Conservation (phyloP, 2,329 filamentous ascomycete species). For the Trichoderma aggressivum region DNA sequence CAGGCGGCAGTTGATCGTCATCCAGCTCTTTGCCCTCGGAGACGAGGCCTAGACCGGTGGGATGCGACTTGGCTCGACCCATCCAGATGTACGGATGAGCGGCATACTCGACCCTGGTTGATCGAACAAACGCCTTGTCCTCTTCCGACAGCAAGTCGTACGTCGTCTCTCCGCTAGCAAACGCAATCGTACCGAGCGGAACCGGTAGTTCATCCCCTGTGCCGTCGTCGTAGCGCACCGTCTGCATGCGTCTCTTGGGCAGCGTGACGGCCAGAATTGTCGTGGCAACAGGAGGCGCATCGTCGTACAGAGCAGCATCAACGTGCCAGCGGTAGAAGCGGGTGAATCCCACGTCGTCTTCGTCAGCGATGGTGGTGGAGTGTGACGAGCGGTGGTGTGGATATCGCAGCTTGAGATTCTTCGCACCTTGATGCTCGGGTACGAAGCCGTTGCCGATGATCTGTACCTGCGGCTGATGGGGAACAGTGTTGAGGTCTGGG, state of each 20-base stretch:
- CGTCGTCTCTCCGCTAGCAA: background rate
- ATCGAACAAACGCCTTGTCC: background rate
- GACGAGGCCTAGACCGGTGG: background rate
- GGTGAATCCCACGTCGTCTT: background rate
- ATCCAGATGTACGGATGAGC: background rate
- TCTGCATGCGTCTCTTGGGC: background rate
- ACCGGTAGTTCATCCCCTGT: background rate
- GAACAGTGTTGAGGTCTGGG: background rate
- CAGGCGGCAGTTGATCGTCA: background rate
- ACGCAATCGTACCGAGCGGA: background rate
- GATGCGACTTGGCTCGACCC: background rate
- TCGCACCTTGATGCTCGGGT: background rate
- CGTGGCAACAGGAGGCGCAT: background rate
- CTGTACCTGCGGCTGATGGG: background rate
- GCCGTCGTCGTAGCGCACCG: background rate
- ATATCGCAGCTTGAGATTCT: background rate
- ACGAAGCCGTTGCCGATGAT: conserved; percentile 5
- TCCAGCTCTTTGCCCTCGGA: background rate
- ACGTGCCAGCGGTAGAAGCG: conserved; percentile 2
- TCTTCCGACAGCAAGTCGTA: background rate
- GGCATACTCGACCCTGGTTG: background rate
- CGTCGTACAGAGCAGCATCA: background rate
- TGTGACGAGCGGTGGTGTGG: background rate
- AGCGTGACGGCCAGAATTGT: background rate
- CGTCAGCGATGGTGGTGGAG: background rate